phyloP scores from a whole-genome alignment of 1,284 basidiomycete genomes.

The Malassezia vespertilionis region DNA sequence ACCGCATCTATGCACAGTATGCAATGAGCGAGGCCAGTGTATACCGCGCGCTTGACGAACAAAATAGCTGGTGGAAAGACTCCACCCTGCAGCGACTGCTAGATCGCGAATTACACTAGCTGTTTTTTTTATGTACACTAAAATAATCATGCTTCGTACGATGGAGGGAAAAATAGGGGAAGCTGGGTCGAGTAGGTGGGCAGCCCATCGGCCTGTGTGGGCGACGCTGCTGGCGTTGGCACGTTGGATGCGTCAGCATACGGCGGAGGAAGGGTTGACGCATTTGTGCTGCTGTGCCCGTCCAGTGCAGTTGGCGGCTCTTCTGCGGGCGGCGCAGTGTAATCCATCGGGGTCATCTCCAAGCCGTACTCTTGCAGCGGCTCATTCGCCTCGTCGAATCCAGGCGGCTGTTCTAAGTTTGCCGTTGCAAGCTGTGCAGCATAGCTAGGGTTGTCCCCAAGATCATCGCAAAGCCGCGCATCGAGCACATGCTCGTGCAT shows the following conservation, averaged over 20 bases:
- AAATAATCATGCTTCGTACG: constrained; percentile 12
- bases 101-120: constrained; percentile 29
- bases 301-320: background rate
- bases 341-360: too few species aligned
- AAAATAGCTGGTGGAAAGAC: constrained; percentile 39
- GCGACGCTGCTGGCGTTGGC: background rate
- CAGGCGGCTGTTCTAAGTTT: background rate
- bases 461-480: background rate
- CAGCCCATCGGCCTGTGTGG: background rate
- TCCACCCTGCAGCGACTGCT: constrained; percentile 31
- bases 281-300: too few species aligned
- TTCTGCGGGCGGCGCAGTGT: background rate
- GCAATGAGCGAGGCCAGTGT: constrained; percentile 27
- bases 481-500: background rate
- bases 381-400: background rate
- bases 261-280: constrained; percentile 1
- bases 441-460: background rate
- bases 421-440: background rate
- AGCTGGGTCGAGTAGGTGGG: constrained; percentile 3
- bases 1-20: constrained; percentile 43
- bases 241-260: constrained; percentile 2
- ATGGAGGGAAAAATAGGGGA: constrained; percentile 10
- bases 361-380: too few species aligned
- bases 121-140: background rate
- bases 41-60: constrained; percentile 29